phyloP scores from a whole-genome alignment of 2,329 filamentous ascomycete genomes.

The Aspergillus versicolor region DNA sequence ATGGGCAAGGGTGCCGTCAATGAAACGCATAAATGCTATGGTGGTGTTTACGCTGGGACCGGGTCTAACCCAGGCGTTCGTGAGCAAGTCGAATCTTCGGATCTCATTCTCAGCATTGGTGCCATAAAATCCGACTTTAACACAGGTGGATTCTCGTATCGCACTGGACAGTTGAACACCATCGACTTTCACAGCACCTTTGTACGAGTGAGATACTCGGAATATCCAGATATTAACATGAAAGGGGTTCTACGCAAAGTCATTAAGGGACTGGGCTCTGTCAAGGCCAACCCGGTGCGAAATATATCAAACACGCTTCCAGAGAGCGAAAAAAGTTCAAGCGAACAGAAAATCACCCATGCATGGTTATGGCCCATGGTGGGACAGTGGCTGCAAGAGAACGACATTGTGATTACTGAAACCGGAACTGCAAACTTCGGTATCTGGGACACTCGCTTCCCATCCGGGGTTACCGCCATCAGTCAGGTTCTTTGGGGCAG shows the following conservation, averaged over 20 bases:
- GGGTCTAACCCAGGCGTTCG: conserved; percentile 60
- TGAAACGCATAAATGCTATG: conserved; percentile 72
- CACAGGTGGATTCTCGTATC: conserved; percentile 75
- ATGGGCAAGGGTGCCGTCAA: conserved; percentile 87
- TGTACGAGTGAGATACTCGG: conserved; percentile 72
- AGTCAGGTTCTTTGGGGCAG: conserved; percentile 74
- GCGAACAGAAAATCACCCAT: conserved; percentile 47
- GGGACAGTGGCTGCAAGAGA: conserved; percentile 67
- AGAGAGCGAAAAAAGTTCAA: conserved; percentile 30
- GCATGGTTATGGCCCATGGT: conserved; percentile 71
- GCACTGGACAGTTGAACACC: conserved; percentile 72
- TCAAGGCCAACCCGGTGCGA: conserved; percentile 56
- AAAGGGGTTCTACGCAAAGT: conserved; percentile 75
- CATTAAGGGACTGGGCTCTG: conserved; percentile 55
- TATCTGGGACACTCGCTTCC: conserved; percentile 82
- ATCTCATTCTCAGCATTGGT: conserved; percentile 45
- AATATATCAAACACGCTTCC: conserved; percentile 56
- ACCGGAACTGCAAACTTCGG: conserved; percentile 88
- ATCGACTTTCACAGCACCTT: conserved; percentile 81
- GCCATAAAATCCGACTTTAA: conserved; percentile 48
- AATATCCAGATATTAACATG: conserved; percentile 78
- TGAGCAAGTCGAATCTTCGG: conserved; percentile 41
- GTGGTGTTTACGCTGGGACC: conserved; percentile 81
- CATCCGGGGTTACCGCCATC: conserved; percentile 72
- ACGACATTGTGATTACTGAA: conserved; percentile 80